A percentile compares a stretch with the other conserved stretches of the same genome.
Evolutionary conservation across 2,329 filamentous ascomycete genomes (phyloP).

Genomic region (Penicillium digitatum): DNA sequence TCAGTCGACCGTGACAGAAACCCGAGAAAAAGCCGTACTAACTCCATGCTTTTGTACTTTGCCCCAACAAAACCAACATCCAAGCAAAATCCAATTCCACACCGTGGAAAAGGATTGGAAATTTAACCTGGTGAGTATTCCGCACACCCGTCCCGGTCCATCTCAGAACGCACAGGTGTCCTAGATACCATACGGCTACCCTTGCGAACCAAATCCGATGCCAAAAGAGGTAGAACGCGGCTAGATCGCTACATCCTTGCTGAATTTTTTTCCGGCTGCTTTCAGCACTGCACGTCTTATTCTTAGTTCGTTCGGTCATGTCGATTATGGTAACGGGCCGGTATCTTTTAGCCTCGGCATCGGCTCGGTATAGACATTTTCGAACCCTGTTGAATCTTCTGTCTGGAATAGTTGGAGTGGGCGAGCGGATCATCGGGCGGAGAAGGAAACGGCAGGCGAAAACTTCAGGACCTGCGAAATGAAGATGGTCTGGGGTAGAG

Average conservation of each 20-base stretch:
- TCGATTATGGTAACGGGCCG: conserved; percentile 14
- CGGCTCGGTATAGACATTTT: conserved; percentile 8
- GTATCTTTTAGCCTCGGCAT: conserved; percentile 10
- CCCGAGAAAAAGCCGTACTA: conserved; percentile 6
- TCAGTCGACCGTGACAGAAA: background rate
- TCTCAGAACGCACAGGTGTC: conserved; percentile 17
- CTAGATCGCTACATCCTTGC: conserved; percentile 17
- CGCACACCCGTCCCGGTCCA: conserved; percentile 15
- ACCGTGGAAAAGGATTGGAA: background rate
- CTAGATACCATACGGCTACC: conserved; percentile 16
- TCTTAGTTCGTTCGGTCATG: background rate
- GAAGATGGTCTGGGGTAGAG: background rate
- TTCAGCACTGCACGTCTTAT: conserved; percentile 16
- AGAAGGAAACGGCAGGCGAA: background rate
- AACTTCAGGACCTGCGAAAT: conserved; percentile 11
- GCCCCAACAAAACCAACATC: background rate
- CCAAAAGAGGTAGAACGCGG: conserved; percentile 25
- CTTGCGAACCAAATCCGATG: conserved; percentile 19
- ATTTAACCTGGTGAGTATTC: conserved; percentile 8
- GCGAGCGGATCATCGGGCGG: conserved; percentile 1
- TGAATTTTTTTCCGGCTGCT: conserved; percentile 22
- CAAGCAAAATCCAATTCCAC: background rate
- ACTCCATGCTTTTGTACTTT: background rate
- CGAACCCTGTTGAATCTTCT: background rate
- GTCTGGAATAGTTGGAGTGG: background rate